A percentile compares a stretch with the other conserved stretches of the same genome.
These are phyloP conservation scores for Emergomyces africanus DNA, from an alignment of 2,329 filamentous ascomycete genomes.

Conservation along the genomic window DNA sequence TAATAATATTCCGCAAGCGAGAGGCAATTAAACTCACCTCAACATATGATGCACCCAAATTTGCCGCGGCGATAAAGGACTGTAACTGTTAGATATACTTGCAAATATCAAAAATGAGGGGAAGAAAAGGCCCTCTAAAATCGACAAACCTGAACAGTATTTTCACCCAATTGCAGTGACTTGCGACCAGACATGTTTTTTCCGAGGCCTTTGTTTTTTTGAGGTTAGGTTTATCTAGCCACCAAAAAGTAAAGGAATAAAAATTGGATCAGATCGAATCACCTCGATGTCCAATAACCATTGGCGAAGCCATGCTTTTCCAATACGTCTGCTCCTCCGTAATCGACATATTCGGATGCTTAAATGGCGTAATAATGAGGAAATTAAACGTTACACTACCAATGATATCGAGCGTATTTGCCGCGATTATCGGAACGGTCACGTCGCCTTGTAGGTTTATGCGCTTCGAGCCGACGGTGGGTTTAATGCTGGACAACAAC, in stretches of 20 bases:
- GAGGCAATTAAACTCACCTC: conserved; percentile 37
- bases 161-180: conserved; percentile 89
- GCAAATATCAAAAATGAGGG: background rate
- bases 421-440: conserved; percentile 78
- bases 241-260: conserved; percentile 5
- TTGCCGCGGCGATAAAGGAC: conserved; percentile 93
- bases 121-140: background rate
- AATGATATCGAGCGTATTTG: conserved; percentile 73
- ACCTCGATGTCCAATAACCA: conserved; percentile 59
- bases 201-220: conserved; percentile 58
- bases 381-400: conserved; percentile 97
- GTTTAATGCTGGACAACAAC: conserved; percentile 72
- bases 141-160: conserved; percentile 55
- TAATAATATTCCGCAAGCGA: background rate
- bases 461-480: conserved; percentile 68
- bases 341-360: conserved; percentile 85
- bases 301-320: conserved; percentile 81
- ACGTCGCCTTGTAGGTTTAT: conserved; percentile 88
- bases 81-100: conserved; percentile 20
- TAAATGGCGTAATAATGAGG: conserved; percentile 84
- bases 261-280: conserved; percentile 3
- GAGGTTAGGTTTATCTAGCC: conserved; percentile 21
- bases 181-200: conserved; percentile 78
- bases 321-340: conserved; percentile 89
- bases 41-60: conserved; percentile 65